Evolutionary conservation across 768 basidiomycete species (phyloP).

Genomic region (Lentinula detonsa): DNA sequence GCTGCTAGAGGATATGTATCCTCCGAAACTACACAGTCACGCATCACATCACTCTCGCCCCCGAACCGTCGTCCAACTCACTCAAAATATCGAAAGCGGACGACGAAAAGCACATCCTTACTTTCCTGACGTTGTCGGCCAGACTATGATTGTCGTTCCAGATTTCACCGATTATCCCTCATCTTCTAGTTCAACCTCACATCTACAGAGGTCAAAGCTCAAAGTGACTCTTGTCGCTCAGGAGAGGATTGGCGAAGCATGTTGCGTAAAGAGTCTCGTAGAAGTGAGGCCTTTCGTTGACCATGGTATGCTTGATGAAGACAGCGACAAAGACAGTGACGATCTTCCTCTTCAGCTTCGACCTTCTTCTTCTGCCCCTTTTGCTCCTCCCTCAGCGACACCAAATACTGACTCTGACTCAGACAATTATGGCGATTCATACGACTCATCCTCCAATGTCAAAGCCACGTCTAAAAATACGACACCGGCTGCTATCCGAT

Average conservation of each 20-base stretch:
- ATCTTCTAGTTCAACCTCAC: slow-evolving; percentile 11
- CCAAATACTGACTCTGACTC: not conserved
- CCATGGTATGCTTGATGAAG: not conserved
- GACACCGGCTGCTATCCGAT: slow-evolving; percentile 15
- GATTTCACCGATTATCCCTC: slow-evolving; percentile 25
- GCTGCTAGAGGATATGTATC: slow-evolving; percentile 44
- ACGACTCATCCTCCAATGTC: slow-evolving; percentile 7
- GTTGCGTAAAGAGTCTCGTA: slow-evolving; percentile 57
- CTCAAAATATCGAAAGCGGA: slow-evolving; percentile 63
- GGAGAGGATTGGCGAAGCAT: slow-evolving; percentile 44
- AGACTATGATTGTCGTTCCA: slow-evolving; percentile 39
- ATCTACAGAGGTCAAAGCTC: slow-evolving; percentile 19
- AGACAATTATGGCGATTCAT: slow-evolving; percentile 20
- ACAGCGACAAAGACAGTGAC: not conserved
- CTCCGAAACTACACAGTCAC: slow-evolving; percentile 22
- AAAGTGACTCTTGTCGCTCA: slow-evolving; percentile 51
- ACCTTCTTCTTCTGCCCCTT: not conserved
- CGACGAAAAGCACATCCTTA: slow-evolving; percentile 73
- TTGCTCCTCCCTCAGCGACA: not conserved
- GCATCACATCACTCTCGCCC: slow-evolving; percentile 27
- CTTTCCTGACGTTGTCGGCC: slow-evolving; percentile 59
- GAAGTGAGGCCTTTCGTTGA: slow-evolving; percentile 21
- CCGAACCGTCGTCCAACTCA: slow-evolving; percentile 79
- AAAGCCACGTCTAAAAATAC: not conserved
- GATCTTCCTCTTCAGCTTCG: not conserved